Evolutionary conservation across 106 monocot species (phyloP).

Genomic region (Posidonia australis): DNA sequence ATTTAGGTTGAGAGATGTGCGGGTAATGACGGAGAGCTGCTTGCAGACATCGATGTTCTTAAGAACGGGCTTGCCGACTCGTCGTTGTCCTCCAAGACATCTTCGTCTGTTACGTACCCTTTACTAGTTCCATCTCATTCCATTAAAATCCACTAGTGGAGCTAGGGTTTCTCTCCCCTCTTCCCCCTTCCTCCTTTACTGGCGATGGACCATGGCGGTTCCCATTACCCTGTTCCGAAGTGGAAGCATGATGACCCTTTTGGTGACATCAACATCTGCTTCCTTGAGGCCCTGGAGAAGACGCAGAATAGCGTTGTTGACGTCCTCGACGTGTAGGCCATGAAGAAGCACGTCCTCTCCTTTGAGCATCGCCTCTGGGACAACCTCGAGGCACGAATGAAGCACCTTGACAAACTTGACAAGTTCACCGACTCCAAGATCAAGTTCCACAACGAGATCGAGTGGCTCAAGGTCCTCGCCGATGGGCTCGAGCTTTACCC

Average conservation of each 20-base stretch:
- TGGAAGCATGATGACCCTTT: conserved; percentile 20
- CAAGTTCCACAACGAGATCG: conserved; percentile 71
- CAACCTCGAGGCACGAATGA: conserved; percentile 88
- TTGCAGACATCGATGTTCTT: no score
- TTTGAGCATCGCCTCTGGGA: conserved; percentile 94
- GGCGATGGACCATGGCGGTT: conserved; percentile 1
- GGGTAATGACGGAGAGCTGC: no score
- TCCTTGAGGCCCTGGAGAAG: conserved; percentile 74
- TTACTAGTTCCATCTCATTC: no score
- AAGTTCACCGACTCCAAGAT: conserved; percentile 94
- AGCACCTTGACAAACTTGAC: conserved; percentile 72
- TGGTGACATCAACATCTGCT: conserved; percentile 51
- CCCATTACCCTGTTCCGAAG: neutral
- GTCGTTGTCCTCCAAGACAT: no score
- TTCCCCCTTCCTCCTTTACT: neutral
- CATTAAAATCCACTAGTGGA: no score
- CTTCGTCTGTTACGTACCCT: no score
- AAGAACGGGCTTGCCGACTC: no score
- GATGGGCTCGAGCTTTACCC: conserved; percentile 84
- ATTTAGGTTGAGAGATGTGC: no score
- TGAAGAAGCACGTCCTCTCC: conserved; percentile 79
- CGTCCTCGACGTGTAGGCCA: conserved; percentile 58
- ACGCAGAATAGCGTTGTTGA: conserved; percentile 39
- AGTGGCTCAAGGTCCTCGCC: conserved; percentile 62
- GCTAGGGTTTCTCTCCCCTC: neutral